A percentile compares a stretch with the other conserved stretches of the same genome.
phyloP scores from a whole-genome alignment of 148 eudicot genomes.

The Pharnaceum exiguum region DNA sequence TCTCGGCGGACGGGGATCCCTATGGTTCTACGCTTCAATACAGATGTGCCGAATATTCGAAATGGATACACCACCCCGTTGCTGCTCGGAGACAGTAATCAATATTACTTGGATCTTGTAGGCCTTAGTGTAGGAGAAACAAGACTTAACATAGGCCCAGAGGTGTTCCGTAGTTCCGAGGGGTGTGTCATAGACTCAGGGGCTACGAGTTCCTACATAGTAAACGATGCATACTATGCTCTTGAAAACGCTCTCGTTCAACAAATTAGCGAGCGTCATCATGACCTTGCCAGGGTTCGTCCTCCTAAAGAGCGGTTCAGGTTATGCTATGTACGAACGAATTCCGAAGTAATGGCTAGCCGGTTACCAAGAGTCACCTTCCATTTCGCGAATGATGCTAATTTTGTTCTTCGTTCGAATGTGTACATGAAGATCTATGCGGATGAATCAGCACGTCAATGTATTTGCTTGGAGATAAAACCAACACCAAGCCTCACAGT shows the following conservation, averaged over 20 bases:
- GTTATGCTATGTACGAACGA: not conserved
- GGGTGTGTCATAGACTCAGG: constrained; percentile 11
- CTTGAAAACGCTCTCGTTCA: not conserved
- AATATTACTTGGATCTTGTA: not conserved
- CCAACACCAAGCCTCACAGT: not conserved
- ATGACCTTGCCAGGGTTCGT: not conserved
- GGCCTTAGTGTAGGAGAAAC: not conserved
- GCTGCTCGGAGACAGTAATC: not conserved
- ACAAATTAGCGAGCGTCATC: not conserved
- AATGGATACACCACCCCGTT: constrained; percentile 2
- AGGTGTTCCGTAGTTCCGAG: not conserved
- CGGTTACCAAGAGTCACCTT: not conserved
- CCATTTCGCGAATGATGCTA: constrained; percentile 2
- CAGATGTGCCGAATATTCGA: not conserved
- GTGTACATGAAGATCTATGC: not conserved
- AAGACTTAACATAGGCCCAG: not conserved
- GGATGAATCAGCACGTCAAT: not conserved
- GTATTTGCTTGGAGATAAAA: not conserved
- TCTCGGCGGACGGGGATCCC: not conserved
- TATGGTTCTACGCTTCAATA: constrained; percentile 4
- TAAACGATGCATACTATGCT: not conserved
- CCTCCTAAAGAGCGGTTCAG: no score
- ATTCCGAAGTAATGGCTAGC: not conserved
- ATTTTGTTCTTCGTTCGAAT: not conserved
- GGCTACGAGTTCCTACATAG: not conserved